A percentile compares a stretch with the other conserved stretches of the same genome.
These are phyloP conservation scores for Psidium friedrichsthalianum DNA, from an alignment of 345 rosid genomes.

Conservation along the genomic window DNA sequence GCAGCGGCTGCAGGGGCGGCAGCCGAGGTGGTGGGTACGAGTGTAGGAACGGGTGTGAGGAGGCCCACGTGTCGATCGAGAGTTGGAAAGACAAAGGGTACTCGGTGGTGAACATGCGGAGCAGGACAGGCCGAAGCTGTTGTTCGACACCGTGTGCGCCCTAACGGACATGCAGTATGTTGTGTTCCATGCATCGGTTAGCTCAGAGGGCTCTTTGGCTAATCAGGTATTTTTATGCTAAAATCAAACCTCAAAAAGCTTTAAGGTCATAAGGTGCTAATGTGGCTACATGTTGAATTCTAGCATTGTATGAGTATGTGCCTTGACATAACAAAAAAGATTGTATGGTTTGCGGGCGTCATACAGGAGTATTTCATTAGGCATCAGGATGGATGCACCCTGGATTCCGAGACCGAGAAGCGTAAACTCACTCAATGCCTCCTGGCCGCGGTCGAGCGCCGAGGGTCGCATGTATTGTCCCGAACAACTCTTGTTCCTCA, in stretches of 20 bases:
- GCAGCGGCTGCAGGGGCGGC: slow-evolving; percentile 10
- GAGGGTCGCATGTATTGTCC: slow-evolving; percentile 39
- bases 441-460: slow-evolving; percentile 69
- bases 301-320: background rate
- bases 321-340: background rate
- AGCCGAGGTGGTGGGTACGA: background rate
- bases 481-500: background rate
- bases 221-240: slow-evolving; percentile 33
- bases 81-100: slow-evolving; percentile 68
- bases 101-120: slow-evolving; percentile 47
- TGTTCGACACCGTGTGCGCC: slow-evolving; percentile 77
- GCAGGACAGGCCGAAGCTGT: slow-evolving; percentile 76
- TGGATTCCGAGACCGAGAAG: slow-evolving; percentile 49
- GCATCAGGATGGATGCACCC: slow-evolving; percentile 59
- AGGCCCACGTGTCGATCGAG: slow-evolving; percentile 52
- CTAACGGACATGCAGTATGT: slow-evolving; percentile 70
- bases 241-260: background rate
- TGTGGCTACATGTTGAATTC: background rate
- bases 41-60: slow-evolving; percentile 18
- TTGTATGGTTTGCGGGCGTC: background rate
- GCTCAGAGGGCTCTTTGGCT: slow-evolving; percentile 55
- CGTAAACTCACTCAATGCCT: slow-evolving; percentile 42
- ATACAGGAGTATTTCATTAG: slow-evolving; percentile 77
- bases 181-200: slow-evolving; percentile 75
- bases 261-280: no score